Conservation (phyloP, 768 basidiomycete species). For the Cystoderma amianthinum region DNA sequence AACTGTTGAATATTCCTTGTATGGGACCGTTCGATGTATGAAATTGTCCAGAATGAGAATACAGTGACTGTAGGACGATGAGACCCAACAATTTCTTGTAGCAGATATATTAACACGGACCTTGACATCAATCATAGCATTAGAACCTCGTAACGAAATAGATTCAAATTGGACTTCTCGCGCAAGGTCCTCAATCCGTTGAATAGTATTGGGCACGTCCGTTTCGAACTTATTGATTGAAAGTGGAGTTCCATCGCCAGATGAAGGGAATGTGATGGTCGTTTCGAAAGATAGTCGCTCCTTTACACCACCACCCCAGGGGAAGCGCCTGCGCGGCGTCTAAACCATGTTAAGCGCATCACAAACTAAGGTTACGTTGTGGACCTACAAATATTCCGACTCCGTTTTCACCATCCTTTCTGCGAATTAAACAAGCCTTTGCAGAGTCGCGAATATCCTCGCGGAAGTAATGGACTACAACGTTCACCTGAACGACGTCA, state of each 20-base stretch:
- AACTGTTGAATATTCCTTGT: conserved; percentile 33
- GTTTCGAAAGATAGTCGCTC: conserved; percentile 24
- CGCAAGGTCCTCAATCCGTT: conserved; percentile 26
- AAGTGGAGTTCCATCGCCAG: conserved; percentile 11
- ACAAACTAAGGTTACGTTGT: background rate
- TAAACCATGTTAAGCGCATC: conserved; percentile 10
- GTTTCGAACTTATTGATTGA: conserved; percentile 37
- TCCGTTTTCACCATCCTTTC: conserved; percentile 18
- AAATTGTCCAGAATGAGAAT: conserved; percentile 16
- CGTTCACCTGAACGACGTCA: conserved; percentile 14
- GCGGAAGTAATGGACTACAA: conserved; percentile 14
- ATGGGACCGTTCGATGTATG: conserved; percentile 38
- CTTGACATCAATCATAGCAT: conserved; percentile 23
- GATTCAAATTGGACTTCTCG: conserved; percentile 26
- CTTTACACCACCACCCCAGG: conserved; percentile 1
- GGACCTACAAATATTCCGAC: conserved; percentile 28
- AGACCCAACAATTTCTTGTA: conserved; percentile 1
- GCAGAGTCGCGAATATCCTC: conserved; percentile 12
- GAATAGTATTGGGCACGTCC: conserved; percentile 27
- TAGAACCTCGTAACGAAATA: conserved; percentile 25
- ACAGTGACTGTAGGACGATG: conserved; percentile 19
- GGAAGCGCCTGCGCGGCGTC: conserved; percentile 18
- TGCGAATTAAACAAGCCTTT: conserved; percentile 18
- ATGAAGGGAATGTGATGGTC: conserved; percentile 27
- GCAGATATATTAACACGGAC: conserved; percentile 13